Evolutionary conservation across 257 asterid species (phyloP).

Genomic region (Solanum megistacrolobum): DNA sequence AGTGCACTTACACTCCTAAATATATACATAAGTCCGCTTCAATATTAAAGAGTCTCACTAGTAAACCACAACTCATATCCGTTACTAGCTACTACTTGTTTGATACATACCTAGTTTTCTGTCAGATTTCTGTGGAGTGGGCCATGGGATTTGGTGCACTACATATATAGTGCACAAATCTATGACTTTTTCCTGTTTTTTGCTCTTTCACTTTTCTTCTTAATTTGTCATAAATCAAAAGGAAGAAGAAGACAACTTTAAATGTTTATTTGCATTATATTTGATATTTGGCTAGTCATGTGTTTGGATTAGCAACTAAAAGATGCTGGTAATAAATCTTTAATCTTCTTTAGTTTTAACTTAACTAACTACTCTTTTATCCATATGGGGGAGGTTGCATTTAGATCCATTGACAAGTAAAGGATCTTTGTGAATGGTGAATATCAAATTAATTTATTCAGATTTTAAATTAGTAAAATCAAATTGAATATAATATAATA

Average conservation of each 20-base stretch:
- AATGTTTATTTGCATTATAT: background rate
- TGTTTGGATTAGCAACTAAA: background rate
- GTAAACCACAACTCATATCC: rapidly evolving
- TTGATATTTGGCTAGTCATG: background rate
- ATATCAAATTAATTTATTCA: no score
- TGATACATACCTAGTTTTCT: background rate
- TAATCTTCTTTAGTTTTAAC: background rate
- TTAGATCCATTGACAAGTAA: background rate
- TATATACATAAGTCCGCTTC: no score
- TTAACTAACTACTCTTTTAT: background rate
- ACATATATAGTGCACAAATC: background rate
- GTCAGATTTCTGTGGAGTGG: background rate
- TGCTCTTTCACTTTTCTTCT: background rate
- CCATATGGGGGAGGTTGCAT: background rate
- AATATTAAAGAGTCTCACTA: no score
- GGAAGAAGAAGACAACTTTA: background rate
- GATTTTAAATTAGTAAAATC: no score
- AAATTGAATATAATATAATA: no score
- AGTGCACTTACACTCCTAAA: no score
- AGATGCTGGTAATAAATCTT: background rate
- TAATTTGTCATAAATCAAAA: background rate
- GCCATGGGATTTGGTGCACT: background rate
- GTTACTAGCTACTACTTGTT: no score
- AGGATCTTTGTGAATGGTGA: no score
- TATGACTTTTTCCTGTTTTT: background rate